Base-by-base conservation (phyloP, 2,329 filamentous ascomycete genomes). In the Aspergillus thermomutatus region DNA sequence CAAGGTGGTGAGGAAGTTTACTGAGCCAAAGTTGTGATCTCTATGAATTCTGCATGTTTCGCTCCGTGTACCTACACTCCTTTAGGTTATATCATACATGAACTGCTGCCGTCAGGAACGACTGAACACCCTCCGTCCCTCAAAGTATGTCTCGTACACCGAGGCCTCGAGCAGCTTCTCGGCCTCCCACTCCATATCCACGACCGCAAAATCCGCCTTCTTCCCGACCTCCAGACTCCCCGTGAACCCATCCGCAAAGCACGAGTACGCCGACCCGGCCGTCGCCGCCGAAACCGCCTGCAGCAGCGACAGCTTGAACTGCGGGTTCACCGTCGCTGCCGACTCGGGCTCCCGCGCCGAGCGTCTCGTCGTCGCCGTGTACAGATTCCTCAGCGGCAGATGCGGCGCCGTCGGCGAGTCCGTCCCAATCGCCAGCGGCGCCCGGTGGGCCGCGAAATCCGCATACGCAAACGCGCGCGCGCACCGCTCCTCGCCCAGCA, bases 331-430 rank as follows among this genome's bases (percentile, higher is more conserved):
- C 2, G 72, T 73, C 23, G 65, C 69, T 14, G 67, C 60, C 1
- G 58, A 63, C 1, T 69, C 63, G 0, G 75, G 74, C 49, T 79
- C 68, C 46, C 74, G 67, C 4, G 77, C 76, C 8, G 76, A 78
- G 52, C 72, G 72, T 48, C 79, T 70, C 19, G 79, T 81, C 1
- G 78, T 80, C 6, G 79, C 80, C n/a, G 77, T 74, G 58, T 81
- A 81, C 45, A 82, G 53, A 58, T 81, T 82, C 9, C 68, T 66
- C 46, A 80, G 60, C 23, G 78, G 74, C 17, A 68, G 63, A 60
- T 79, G 75, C 2, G 75, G 75, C 7, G 79, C 79, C 0, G 80
- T 81, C 1, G 79, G 80, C 1, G 77, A 71, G 61, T 82, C 80
- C 2, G 77, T 77, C 0, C 80, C 79, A 49, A 82, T 74, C 0